Conservation (phyloP, 2,329 filamentous ascomycete genomes). For the Aspergillus brunneoviolaceus region DNA sequence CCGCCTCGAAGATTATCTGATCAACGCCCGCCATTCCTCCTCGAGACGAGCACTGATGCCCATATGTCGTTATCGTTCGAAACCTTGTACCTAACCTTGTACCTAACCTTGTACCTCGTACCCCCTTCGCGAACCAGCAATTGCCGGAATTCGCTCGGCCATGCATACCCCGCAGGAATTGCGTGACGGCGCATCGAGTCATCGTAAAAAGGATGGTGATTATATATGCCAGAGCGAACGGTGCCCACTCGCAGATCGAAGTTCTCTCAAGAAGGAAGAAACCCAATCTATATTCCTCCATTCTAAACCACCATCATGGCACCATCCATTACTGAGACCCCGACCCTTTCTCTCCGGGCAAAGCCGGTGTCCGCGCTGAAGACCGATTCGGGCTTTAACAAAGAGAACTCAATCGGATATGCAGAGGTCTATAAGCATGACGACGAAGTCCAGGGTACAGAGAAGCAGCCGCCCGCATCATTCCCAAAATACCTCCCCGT, state of each 20-base stretch:
- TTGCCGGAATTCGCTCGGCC: background rate
- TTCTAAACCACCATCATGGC: constrained; percentile 28
- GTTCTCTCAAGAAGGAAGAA: background rate
- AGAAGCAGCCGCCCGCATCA: constrained; percentile 55
- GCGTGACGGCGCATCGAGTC: constrained; percentile 20
- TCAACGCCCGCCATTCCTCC: background rate
- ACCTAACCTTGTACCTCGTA: background rate
- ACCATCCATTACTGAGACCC: constrained; percentile 34
- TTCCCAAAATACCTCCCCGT: constrained; percentile 73
- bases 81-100: background rate
- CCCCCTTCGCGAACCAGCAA: background rate
- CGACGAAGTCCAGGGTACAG: constrained; percentile 54
- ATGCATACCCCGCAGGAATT: constrained; percentile 26
- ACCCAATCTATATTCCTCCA: background rate
- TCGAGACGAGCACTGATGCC: background rate
- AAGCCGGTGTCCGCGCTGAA: constrained; percentile 26
- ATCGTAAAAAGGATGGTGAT: constrained; percentile 4
- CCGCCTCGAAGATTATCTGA: background rate
- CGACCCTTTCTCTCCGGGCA: constrained; percentile 25
- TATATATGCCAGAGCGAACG: constrained; percentile 10
- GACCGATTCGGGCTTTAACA: constrained; percentile 35
- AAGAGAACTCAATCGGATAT: constrained; percentile 38
- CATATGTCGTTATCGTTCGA: background rate
- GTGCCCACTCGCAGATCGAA: background rate
- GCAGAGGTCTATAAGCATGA: constrained; percentile 44